Percentiles rank a stretch among this genome's conserved stretches.
Evolutionary conservation across 257 asterid species (phyloP).

Genomic region (Solanum rostratum): DNA sequence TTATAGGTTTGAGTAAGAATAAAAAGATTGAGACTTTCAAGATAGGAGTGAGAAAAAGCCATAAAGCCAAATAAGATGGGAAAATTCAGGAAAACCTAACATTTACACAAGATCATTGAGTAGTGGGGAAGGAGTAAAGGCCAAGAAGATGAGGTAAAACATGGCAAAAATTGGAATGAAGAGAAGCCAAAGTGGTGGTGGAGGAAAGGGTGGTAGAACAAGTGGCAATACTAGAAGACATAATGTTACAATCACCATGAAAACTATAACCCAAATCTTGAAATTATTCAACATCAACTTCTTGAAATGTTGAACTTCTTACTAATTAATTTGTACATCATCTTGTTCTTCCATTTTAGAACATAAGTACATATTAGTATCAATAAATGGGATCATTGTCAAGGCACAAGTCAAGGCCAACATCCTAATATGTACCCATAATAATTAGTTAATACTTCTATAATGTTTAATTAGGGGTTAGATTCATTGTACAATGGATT

Average conservation of each 20-base stretch:
- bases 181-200: neutral
- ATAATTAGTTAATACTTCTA: no score
- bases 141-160: neutral
- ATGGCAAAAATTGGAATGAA: neutral
- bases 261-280: neutral
- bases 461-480: neutral
- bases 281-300: neutral
- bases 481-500: no score
- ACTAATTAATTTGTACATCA: no score
- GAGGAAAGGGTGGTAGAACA: neutral
- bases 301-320: neutral
- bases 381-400: neutral
- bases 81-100: neutral
- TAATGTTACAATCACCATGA: neutral
- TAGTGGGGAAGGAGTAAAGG: neutral
- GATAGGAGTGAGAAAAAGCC: no score
- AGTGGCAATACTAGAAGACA: neutral
- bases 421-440: no score
- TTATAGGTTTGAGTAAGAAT: no score
- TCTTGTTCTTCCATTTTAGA: no score
- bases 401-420: neutral
- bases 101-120: neutral
- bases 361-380: no score
- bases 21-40: no score
- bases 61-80: neutral